Percentiles rank a stretch among this genome's conserved stretches.
These are phyloP conservation scores for Gnomoniopsis sp. DNA, from an alignment of 2,329 filamentous ascomycete species.

Conservation along the genomic window DNA sequence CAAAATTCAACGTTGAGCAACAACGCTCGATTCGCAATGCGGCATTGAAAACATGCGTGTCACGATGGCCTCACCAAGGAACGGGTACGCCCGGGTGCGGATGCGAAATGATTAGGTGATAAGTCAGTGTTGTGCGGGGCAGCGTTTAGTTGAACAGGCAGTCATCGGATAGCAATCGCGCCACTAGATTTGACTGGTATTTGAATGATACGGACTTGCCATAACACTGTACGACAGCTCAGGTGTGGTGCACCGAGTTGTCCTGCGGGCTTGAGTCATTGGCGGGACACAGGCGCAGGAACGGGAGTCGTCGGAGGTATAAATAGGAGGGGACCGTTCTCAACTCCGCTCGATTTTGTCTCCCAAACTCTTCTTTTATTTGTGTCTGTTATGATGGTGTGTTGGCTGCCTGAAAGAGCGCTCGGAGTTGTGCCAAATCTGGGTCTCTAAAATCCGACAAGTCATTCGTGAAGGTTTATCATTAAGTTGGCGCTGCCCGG, in stretches of 20 bases:
- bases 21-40: not conserved
- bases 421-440: slow-evolving; percentile 17
- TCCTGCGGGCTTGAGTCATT: slow-evolving; percentile 15
- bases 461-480: not conserved
- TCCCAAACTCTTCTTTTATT: slow-evolving; percentile 17
- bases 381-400: slow-evolving; percentile 3
- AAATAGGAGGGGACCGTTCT: slow-evolving; percentile 29
- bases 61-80: not conserved
- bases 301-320: slow-evolving; percentile 26
- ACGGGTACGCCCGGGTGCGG: not conserved
- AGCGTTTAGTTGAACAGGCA: not conserved
- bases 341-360: slow-evolving; percentile 7
- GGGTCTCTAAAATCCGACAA: slow-evolving; percentile 18
- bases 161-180: not conserved
- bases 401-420: slow-evolving; percentile 17
- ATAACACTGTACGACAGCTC: too few species aligned
- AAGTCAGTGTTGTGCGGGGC: not conserved
- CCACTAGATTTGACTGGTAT: too few species aligned
- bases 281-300: not conserved
- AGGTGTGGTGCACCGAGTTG: not conserved
- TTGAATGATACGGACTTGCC: not conserved
- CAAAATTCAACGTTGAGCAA: not conserved
- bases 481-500: not conserved
- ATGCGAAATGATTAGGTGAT: not conserved
- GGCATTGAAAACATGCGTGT: not conserved